Percentiles rank a stretch among this genome's conserved stretches.
Conservation (phyloP, 2,329 filamentous ascomycete species). For the Phialophora chinensis region DNA sequence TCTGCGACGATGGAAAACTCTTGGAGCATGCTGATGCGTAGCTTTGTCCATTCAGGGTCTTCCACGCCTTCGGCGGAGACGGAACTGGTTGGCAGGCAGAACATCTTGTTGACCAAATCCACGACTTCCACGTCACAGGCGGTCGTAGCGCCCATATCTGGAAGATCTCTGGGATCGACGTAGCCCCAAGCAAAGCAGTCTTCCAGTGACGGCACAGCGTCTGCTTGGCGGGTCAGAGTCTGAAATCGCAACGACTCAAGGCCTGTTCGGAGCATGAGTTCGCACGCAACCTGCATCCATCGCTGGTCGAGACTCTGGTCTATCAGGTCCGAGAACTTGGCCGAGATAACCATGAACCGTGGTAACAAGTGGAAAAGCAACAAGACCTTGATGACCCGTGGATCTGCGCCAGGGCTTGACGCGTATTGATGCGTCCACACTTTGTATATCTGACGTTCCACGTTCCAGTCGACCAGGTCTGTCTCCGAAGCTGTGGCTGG, state of each 20-base stretch:
- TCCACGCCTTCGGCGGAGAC: neutral
- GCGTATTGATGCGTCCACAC: conserved; percentile 4
- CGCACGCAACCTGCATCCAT: conserved; percentile 36
- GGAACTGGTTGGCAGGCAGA: neutral
- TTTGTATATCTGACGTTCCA: conserved; percentile 24
- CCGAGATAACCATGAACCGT: conserved; percentile 37
- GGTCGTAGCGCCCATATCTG: neutral
- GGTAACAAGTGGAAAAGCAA: conserved; percentile 31
- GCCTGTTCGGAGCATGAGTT: conserved; percentile 37
- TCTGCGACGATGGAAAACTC: conserved; percentile 31
- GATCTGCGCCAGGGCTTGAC: neutral
- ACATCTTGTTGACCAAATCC: conserved; percentile 26
- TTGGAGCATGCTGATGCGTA: conserved; percentile 23
- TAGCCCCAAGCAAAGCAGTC: conserved; percentile 39
- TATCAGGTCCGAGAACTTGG: conserved; percentile 24
- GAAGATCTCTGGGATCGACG: conserved; percentile 11
- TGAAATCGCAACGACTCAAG: conserved; percentile 24
- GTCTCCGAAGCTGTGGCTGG: neutral
- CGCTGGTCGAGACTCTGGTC: conserved; percentile 16
- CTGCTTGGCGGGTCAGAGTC: neutral
- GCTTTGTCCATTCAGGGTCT: conserved; percentile 29
- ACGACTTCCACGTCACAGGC: neutral
- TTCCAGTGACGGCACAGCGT: conserved; percentile 25
- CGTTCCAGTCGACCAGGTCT: neutral
- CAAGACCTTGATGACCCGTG: neutral